Base-by-base conservation (phyloP, 148 eudicot genomes). In the Chenopodium suecicum region DNA sequence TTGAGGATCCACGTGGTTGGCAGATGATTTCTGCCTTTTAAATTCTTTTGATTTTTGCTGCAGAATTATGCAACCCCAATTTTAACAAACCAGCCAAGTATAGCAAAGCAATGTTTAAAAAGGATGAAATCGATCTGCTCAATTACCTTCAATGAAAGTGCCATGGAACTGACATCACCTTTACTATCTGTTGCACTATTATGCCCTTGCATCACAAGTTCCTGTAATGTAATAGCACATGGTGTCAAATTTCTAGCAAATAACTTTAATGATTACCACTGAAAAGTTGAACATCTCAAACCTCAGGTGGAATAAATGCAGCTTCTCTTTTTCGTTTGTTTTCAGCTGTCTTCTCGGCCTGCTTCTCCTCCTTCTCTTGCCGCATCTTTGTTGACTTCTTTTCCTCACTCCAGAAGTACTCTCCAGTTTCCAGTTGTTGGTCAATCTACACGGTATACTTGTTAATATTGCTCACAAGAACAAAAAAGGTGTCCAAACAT, bases 221-320 rank as follows among this genome's bases (percentile, higher is more conserved):
- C 98, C 98, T 94, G 90, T 68, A 78, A 79, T 2, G 88, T 58
- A 76, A 79, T 4, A 65, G 56, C 63, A 47, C 3, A 47, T 19
- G 44, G 73, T 34, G 48, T 32, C 46, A 37, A 70, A 22, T n/a
- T n/a, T 37, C 48, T 32, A n/a, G 11, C 19, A 23, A 56, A 54
- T 17, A 46, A 66, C 11, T 9, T 5, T 69, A 46, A 14, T 72
- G 31, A 74, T 46, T 44, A 25, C 2, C 20, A 69, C 37, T 7
- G 46, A 68, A n/a, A 66, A 69, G 58, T 20, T 73, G 2, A 16
- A 60, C 50, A 41, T 29, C 70, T 68, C 88, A 10, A 46, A 95
- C 99, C 94, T 90, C 90, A 32, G 99, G 99, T 77, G 99, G 94
- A 81, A 90, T 79, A 87, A 88, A 95, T 31, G 97, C 94, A 62